Evolutionary conservation across 345 rosid species (phyloP), one percentile per base, ranked within the genome.

Genomic region (Murraya koenigii): DNA sequence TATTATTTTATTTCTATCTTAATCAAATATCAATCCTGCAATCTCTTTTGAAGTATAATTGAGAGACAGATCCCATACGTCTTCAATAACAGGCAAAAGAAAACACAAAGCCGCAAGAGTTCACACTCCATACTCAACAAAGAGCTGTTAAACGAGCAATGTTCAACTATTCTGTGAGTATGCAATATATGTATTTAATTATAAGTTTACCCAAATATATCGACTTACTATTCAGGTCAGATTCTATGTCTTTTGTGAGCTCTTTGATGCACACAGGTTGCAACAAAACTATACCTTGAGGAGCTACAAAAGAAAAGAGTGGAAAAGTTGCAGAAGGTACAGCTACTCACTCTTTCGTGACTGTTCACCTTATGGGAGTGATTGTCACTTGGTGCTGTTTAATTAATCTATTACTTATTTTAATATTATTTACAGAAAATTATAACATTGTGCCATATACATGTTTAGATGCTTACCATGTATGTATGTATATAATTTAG

Each of bases 141-240:
- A 89, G 98, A 86, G 98, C 98, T 15, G 79, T 74, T 19, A 89
- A 89, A 82, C 95, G 97, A 22, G 97, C 97, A 52, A 88, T 91
- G 85, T 92, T 92, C 93, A 94, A 94, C 80, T 91, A 92, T 74
- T 89, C 91, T 71, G 98, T 89, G 41, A 77, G 87, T 52, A 26
- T 15, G 55, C 19, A 15, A 49, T 49, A 49, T 49, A 49, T 49
- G 5, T 49, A 49, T 4, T 38, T 49, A 49, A 49, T 49, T 49
- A 49, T 17, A 49, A 13, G 55, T 49, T 49, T 49, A 49, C 55
- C 15, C 55, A 15, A 49, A 13, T 49, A 1, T 49, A 49, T 15
- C 55, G 15, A 49, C 55, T 49, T 5, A 15, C 7, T 15, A 49
- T 49, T 10, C 14, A 11, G 49, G 49, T 41, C 49, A 41, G 49